Base-by-base conservation (phyloP, 176 grass and related monocot species). In the Triticum turgidum region DNA sequence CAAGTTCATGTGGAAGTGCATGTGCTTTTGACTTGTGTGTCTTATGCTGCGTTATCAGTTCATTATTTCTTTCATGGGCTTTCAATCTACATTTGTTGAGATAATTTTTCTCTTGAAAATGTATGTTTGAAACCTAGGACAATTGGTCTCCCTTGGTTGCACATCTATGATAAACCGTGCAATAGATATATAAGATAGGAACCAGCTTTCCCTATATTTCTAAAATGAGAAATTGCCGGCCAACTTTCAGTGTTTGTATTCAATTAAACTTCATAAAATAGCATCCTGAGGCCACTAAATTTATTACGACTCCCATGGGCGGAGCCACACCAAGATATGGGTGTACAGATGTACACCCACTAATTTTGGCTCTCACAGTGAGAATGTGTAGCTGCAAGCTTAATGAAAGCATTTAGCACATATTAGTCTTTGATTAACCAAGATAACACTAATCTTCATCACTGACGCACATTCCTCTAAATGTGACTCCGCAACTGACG, bases 21-120 rank as follows among this genome's bases (percentile, higher is more conserved):
- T 11, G 62, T 24, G 24, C 10, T 83, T 86, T 12, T 83, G 58
- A 35, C 14, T 11, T 21, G 5, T 63, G 69, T 45, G 24, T 47
- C 44, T 77, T 39, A 24, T 77, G 35, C 25, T 7, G 38, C 63
- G 61, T 14, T 83, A 25, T 77, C 35, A 34, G 11, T 61, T 11
- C 66, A 29, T 68, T 54, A 24, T 78, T 84, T 89, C 41, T 30
- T 89, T 44, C 44, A 58, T 73, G 56, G 58, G 17, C n/a, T 80
- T 37, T 65, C 29, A 30, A 65, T 83, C 45, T 33, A 37, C 56
- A 79, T 51, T 35, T 79, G 5, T 27, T 22, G 41, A 72, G 41
- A 7, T 24, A 30, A 45, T 44, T 51, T 37, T 70, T 58, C 6
- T 44, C 15, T 51, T 63, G 69, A 2, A 68, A 74, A 81, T 80